Conservation (phyloP, 2,329 filamentous ascomycete genomes). For the Knufia fluminis region DNA sequence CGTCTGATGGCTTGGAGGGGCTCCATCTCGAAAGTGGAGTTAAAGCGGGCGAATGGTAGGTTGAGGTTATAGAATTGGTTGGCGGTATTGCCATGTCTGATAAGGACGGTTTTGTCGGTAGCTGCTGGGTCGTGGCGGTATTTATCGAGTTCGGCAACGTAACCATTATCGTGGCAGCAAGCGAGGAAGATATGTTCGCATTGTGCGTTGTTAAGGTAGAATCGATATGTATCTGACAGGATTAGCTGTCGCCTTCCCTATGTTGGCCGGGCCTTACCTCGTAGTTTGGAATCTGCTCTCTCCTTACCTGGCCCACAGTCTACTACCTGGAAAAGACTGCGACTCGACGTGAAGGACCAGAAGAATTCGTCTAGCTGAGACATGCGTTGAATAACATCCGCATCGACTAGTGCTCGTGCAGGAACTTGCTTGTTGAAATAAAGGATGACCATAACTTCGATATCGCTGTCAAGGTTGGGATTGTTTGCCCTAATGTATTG, state of each 20-base stretch:
- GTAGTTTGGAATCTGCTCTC: conserved; percentile 51
- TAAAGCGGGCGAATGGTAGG: conserved; percentile 15
- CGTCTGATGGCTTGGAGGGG: conserved; percentile 8
- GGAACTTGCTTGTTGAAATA: conserved; percentile 48
- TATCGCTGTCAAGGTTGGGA: conserved; percentile 21
- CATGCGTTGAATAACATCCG: conserved; percentile 31
- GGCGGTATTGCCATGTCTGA: conserved; percentile 13
- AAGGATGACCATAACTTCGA: conserved; percentile 46
- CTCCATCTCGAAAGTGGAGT: conserved; percentile 15
- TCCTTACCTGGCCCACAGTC: conserved; percentile 54
- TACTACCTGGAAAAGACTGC: conserved; percentile 52
- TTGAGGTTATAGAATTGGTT: conserved; percentile 11
- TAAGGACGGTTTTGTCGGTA: conserved; percentile 14
- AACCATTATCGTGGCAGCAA: conserved; percentile 52
- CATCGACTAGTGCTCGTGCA: conserved; percentile 42
- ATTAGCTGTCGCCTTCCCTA: conserved; percentile 6
- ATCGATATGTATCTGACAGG: conserved; percentile 28
- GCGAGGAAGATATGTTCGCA: conserved; percentile 58
- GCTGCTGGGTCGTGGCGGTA: conserved; percentile 27
- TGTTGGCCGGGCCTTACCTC: conserved; percentile 37
- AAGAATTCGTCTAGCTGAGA: conserved; percentile 18
- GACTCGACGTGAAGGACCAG: conserved; percentile 24
- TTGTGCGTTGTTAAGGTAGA: conserved; percentile 50
- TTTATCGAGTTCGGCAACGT: conserved; percentile 48
- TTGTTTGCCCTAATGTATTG: conserved; percentile 11